A percentile compares a stretch with the other conserved stretches of the same genome.
Evolutionary conservation across 305 asterid species (phyloP).

Genomic region (Ilex paraguariensis): DNA sequence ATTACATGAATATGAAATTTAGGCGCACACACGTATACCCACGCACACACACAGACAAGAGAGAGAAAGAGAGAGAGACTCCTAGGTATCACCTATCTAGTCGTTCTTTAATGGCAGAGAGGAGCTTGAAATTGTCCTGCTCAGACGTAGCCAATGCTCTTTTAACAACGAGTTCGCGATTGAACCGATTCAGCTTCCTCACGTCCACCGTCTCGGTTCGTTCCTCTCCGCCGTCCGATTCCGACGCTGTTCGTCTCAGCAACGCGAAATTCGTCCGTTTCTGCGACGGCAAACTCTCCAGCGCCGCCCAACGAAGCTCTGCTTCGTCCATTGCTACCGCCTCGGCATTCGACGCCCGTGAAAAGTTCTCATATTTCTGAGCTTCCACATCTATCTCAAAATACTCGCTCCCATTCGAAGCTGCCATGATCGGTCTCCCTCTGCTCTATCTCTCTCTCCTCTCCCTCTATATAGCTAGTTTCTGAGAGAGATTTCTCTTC

Average conservation of each 20-base stretch:
- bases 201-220: conserved; percentile 54
- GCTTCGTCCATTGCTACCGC: conserved; percentile 53
- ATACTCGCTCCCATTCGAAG: conserved; percentile 69
- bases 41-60: not conserved
- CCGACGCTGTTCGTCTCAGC: conserved; percentile 30
- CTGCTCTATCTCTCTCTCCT: not conserved
- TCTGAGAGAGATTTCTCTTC: not conserved
- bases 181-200: conserved; percentile 51
- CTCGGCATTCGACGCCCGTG: conserved; percentile 65
- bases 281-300: conserved; percentile 69
- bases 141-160: conserved; percentile 59
- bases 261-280: conserved; percentile 41
- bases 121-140: conserved; percentile 52
- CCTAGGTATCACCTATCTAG: conserved; percentile 37
- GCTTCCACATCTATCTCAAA: conserved; percentile 53
- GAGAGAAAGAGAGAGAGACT: not conserved
- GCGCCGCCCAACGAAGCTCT: conserved; percentile 80
- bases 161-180: conserved; percentile 55
- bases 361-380: conserved; percentile 34
- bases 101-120: conserved; percentile 59
- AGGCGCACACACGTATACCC: not conserved
- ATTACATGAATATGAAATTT: too few relatives aligned
- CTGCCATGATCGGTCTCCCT: conserved; percentile 42
- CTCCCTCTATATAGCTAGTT: too few relatives aligned
- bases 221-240: conserved; percentile 19